A percentile compares a stretch with the other conserved stretches of the same genome.
phyloP scores from a whole-genome alignment of 768 basidiomycete species.

The Aureoboletus auriporus region DNA sequence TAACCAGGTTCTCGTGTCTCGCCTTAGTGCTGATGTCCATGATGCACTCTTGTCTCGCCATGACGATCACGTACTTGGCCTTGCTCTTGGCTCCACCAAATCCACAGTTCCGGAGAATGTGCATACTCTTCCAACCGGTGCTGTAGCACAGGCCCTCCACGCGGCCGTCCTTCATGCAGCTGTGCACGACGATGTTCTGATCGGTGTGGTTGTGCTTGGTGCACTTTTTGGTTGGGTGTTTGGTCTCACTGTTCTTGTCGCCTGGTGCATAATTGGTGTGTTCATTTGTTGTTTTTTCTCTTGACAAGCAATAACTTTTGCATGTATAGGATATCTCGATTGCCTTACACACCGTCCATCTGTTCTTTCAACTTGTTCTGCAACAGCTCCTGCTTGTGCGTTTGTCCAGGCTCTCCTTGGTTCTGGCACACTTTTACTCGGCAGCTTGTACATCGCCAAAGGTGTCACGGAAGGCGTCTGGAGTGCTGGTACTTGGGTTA shows the following conservation, averaged over 20 bases:
- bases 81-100: conserved; percentile 81
- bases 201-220: conserved; percentile 68
- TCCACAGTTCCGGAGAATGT: conserved; percentile 71
- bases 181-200: conserved; percentile 72
- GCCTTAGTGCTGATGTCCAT: conserved; percentile 88
- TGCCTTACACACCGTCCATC: conserved; percentile 8
- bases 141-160: conserved; percentile 15
- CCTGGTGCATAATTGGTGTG: conserved; percentile 72
- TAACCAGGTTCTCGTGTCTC: conserved; percentile 72
- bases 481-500: conserved; percentile 26
- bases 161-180: conserved; percentile 63
- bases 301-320: background rate
- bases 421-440: conserved; percentile 75
- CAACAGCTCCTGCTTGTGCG: background rate
- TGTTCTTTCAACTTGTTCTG: conserved; percentile 8
- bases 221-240: conserved; percentile 63
- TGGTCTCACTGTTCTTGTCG: conserved; percentile 61
- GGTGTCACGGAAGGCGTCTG: conserved; percentile 27
- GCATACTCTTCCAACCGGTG: conserved; percentile 3
- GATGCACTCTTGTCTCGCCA: conserved; percentile 55
- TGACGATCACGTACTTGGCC: conserved; percentile 82
- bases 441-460: conserved; percentile 34
- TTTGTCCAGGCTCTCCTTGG: conserved; percentile 78
- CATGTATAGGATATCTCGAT: conserved; percentile 15
- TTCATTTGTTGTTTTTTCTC: background rate